A percentile compares a stretch with the other conserved stretches of the same genome.
Conservation (phyloP, 2,329 filamentous ascomycete species). For the Botryotinia convoluta region DNA sequence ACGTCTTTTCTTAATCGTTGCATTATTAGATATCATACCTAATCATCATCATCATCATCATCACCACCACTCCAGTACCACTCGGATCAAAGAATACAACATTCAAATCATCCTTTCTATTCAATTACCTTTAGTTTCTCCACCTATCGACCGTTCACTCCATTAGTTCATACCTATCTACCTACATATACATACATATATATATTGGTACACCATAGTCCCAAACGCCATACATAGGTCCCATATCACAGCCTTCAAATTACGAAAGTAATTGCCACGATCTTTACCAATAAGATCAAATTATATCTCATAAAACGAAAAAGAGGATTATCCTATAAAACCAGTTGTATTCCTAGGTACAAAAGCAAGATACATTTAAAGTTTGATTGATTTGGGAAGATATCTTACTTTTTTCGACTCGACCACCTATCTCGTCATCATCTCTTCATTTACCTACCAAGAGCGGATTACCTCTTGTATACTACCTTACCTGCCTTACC, state of each 20-base stretch:
- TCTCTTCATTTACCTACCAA: neutral
- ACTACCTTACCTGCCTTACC: neutral
- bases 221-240: neutral
- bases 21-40: neutral
- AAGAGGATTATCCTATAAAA: neutral
- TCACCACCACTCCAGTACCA: neutral
- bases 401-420: neutral
- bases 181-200: constrained; percentile 7
- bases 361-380: neutral
- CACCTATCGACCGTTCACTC: neutral
- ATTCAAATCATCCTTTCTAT: neutral
- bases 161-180: neutral
- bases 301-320: neutral
- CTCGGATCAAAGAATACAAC: neutral
- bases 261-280: constrained; percentile 1
- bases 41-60: neutral
- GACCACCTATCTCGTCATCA: neutral
- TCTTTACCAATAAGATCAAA: neutral
- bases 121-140: neutral
- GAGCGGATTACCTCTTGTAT: constrained; percentile 2
- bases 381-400: neutral
- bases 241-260: constrained; percentile 5
- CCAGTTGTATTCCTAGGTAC: neutral
- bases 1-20: neutral
- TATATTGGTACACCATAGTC: constrained; percentile 9